A percentile compares a stretch with the other conserved stretches of the same genome.
These are phyloP conservation scores for Aureobasidium sp. DNA, from an alignment of 2,329 filamentous ascomycete genomes.

Conservation along the genomic window DNA sequence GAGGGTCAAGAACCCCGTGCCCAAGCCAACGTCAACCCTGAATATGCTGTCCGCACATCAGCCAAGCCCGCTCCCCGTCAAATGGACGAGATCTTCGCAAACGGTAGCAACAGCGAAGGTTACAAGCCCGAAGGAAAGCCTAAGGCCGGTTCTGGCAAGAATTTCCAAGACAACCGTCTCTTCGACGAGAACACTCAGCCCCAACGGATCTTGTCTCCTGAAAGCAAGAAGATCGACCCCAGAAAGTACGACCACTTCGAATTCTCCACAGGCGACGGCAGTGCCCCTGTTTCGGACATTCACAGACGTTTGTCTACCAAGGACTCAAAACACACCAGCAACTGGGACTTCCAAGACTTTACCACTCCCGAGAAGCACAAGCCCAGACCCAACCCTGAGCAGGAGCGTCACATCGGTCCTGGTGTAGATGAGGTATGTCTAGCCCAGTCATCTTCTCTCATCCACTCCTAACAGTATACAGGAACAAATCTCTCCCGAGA, in stretches of 20 bases:
- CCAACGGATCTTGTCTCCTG: slow-evolving; percentile 32
- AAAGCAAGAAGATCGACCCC: slow-evolving; percentile 59
- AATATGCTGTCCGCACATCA: slow-evolving; percentile 57
- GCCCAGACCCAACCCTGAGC: slow-evolving; percentile 57
- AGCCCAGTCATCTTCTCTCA: slow-evolving; percentile 8
- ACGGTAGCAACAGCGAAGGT: slow-evolving; percentile 21
- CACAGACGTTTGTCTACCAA: slow-evolving; percentile 25
- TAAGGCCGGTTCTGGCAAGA: slow-evolving; percentile 45
- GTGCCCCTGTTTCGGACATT: slow-evolving; percentile 29
- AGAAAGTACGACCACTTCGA: slow-evolving; percentile 83
- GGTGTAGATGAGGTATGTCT: slow-evolving; percentile 55
- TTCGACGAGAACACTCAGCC: slow-evolving; percentile 48
- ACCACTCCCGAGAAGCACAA: slow-evolving; percentile 70
- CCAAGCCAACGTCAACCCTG: slow-evolving; percentile 33
- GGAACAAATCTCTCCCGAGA: slow-evolving; percentile 53
- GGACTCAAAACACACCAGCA: slow-evolving; percentile 50
- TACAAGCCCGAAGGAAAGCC: slow-evolving; percentile 36
- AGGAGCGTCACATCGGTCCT: slow-evolving; percentile 70
- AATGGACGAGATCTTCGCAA: slow-evolving; percentile 61
- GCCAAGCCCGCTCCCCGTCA: slow-evolving; percentile 64
- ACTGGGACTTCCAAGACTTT: slow-evolving; percentile 89
- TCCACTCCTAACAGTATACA: slow-evolving; percentile 27
- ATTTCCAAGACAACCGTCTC: slow-evolving; percentile 48
- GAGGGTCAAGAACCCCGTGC: slow-evolving; percentile 49
- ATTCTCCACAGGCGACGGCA: slow-evolving; percentile 58